Evolutionary conservation across 225 moss, liverwort and hornwort species (phyloP), one percentile per base, ranked within the genome.

Genomic region (Anthoceros angustus): DNA sequence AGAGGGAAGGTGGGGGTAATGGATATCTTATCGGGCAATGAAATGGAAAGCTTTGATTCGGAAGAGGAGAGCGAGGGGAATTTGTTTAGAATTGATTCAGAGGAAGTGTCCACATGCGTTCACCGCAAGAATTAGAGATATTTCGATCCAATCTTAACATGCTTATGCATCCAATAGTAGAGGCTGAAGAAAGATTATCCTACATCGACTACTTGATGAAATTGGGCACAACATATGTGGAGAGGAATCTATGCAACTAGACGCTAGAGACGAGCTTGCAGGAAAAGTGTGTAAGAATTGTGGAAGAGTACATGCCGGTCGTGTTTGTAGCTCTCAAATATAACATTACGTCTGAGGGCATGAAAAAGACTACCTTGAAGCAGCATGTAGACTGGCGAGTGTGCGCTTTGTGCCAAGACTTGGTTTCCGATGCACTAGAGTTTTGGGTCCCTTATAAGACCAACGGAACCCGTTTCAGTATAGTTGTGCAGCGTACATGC

Each of bases 401-500:
- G 15, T 50, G 49, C 49, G 20, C 49, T 5, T 14, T 50, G 16
- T 50, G 49, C 49, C 49, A 14, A 20, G 49, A 50, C 49, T 20
- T 50, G 49, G 49, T 20, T 20, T 14, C 49, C 20, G 49, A 50
- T 11, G 49, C 49, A 14, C 49, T 50, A 20, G 16, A 50, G 49
- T 50, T 50, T 20, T 50, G 15, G 49, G 49, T 14, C 16, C 16
- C 49, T 50, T 14, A 50, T 20, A 50, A 50, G 20, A 50, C 49
- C 49, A 50, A 50, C 75, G 62, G 75, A 77, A 11, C 43, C 81
- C 25, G 70, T 79, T n/a, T n/a, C n/a, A n/a, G n/a, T 20, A 71
- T 71, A 61, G 84, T 77, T 39, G 86, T 94, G 63, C 94, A 94
- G 71, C 77, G 83, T 71, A 86, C 79, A 24, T 95, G 94, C 62